These are phyloP conservation scores for Hansenula sp. DNA, from an alignment of 1,139 yeast species.

Conservation along the genomic window DNA sequence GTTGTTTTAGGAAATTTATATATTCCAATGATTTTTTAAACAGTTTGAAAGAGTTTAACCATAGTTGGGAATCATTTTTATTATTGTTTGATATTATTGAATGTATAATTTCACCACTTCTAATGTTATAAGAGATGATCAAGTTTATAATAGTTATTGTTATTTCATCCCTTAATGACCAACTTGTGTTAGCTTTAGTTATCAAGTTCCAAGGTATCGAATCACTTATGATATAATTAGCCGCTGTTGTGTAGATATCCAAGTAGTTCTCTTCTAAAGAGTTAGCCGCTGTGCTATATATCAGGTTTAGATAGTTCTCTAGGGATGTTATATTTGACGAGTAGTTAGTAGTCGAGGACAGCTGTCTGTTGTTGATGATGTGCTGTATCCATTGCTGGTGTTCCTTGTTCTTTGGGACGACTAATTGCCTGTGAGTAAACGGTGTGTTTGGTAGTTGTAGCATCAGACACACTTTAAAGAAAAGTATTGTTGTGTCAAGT, in stretches of 20 bases:
- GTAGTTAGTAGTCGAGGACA: conserved; percentile 2
- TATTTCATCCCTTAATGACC: conserved; percentile 11
- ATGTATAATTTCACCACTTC: conserved; percentile 13
- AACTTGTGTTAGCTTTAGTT: not conserved
- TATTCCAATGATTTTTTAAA: conserved; percentile 16
- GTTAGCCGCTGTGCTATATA: not conserved
- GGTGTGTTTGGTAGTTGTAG: conserved; percentile 3
- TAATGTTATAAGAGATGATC: conserved; percentile 7
- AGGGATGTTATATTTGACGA: conserved; percentile 6
- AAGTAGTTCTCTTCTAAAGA: not conserved
- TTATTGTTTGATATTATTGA: not conserved
- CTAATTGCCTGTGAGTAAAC: conserved; percentile 3
- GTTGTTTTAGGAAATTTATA: conserved; percentile 8
- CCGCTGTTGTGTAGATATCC: conserved; percentile 1
- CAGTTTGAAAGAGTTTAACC: conserved; percentile 18
- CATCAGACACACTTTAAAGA: no score
- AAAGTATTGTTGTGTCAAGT: no score
- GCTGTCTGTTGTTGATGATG: conserved; percentile 6
- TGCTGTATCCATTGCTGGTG: not conserved
- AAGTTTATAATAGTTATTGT: conserved; percentile 7
- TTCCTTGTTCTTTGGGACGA: not conserved
- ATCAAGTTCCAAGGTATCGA: conserved; percentile 10
- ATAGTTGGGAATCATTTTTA: conserved; percentile 5
- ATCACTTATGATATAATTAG: not conserved
- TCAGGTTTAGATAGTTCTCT: conserved; percentile 10